Evolutionary conservation across 2,329 filamentous ascomycete genomes (phyloP).

Genomic region (Pestalotiopsis sp.): DNA sequence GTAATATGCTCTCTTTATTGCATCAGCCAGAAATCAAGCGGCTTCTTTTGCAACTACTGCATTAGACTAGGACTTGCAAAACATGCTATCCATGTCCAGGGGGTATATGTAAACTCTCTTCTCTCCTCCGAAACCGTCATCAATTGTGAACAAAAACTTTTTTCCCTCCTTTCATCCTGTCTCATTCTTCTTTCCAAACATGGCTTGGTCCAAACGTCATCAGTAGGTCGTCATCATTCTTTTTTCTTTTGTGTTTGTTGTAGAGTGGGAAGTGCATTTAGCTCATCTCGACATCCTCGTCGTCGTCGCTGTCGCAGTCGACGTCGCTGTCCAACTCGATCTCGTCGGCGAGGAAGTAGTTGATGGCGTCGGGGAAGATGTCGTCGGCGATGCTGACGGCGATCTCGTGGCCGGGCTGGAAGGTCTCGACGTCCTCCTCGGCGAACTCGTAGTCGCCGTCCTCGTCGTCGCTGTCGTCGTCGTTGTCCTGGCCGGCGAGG

Average conservation of each 20-base stretch:
- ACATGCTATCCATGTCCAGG: not conserved
- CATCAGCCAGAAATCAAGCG: not conserved
- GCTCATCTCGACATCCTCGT: conserved; percentile 30
- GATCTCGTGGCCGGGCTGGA: conserved; percentile 30
- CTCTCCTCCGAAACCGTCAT: not conserved
- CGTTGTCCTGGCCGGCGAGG: conserved; percentile 24
- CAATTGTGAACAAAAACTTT: not conserved
- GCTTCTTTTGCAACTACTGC: not conserved
- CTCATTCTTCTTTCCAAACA: not conserved
- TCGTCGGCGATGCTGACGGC: conserved; percentile 30
- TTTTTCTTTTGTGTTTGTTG: not conserved
- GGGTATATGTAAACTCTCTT: not conserved
- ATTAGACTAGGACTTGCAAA: not conserved
- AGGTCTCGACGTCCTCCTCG: conserved; percentile 33
- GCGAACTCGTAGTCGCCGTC: conserved; percentile 34
- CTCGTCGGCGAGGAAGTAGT: conserved; percentile 29
- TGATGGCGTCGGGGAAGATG: conserved; percentile 29
- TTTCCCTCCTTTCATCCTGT: not conserved
- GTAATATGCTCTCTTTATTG: not conserved
- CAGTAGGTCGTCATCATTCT: not conserved
- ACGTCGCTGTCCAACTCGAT: conserved; percentile 29
- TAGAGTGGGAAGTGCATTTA: not conserved
- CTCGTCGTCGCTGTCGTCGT: conserved; percentile 39
- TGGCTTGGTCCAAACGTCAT: not conserved
- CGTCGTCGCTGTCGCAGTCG: conserved; percentile 28